A percentile compares a stretch with the other conserved stretches of the same genome.
phyloP scores from a whole-genome alignment of 768 basidiomycete species.

The Suillus subluteus region DNA sequence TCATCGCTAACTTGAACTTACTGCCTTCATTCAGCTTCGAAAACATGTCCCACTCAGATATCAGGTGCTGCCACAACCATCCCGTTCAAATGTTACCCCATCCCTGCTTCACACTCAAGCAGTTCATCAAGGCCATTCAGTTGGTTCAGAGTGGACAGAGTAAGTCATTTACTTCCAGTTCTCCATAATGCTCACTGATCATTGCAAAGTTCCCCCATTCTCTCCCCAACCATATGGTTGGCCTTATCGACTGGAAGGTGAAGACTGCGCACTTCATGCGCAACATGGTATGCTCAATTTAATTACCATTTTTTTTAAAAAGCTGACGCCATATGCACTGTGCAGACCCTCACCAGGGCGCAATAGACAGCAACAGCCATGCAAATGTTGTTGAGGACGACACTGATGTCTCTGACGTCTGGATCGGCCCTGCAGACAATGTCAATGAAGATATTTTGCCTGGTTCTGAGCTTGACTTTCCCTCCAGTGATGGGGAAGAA shows the following conservation, averaged over 20 bases:
- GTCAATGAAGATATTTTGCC: no score
- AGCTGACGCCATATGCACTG: neutral
- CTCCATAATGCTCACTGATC: neutral
- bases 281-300: neutral
- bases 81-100: neutral
- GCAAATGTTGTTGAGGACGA: neutral
- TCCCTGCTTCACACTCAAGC: neutral
- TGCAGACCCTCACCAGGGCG: no score
- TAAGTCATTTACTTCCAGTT: neutral
- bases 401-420: neutral
- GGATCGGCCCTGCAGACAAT: neutral
- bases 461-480: neutral
- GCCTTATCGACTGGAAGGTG: neutral
- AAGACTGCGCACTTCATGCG: neutral
- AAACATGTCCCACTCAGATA: neutral
- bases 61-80: neutral
- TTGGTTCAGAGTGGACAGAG: neutral
- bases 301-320: neutral
- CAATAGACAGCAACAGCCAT: neutral
- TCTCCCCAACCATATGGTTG: neutral
- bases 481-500: neutral
- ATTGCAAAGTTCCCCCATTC: neutral
- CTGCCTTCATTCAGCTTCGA: neutral
- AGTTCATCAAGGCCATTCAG: neutral
- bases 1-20: neutral